Evolutionary conservation across 2,329 filamentous ascomycete species (phyloP).

Genomic region (Ophiostoma australiae): DNA sequence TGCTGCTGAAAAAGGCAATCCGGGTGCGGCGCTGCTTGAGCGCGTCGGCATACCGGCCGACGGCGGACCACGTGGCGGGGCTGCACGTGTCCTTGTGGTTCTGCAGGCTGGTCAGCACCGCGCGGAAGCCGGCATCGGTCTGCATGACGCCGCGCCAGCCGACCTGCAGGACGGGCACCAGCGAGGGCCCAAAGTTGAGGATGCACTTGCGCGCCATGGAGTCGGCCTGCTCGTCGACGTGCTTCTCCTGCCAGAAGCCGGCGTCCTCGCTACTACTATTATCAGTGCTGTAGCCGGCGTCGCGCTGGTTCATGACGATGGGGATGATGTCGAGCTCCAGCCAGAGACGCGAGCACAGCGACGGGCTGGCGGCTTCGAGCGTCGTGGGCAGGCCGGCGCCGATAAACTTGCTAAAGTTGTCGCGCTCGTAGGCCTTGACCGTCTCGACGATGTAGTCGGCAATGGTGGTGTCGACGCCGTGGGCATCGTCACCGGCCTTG

Average conservation of each 20-base stretch:
- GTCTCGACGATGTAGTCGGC: conserved; percentile 56
- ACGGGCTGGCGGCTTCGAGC: conserved; percentile 56
- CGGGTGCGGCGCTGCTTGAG: conserved; percentile 61
- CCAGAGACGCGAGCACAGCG: conserved; percentile 68
- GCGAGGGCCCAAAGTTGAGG: conserved; percentile 68
- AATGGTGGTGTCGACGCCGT: conserved; percentile 47
- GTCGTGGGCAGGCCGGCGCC: conserved; percentile 64
- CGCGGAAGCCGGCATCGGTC: conserved; percentile 62
- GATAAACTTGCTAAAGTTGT: conserved; percentile 68
- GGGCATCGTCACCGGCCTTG: conserved; percentile 38
- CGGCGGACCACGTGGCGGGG: conserved; percentile 59
- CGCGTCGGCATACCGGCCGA: conserved; percentile 57
- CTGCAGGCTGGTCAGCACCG: conserved; percentile 52
- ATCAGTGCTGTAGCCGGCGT: conserved; percentile 30
- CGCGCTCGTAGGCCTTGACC: conserved; percentile 55
- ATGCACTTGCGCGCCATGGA: conserved; percentile 76
- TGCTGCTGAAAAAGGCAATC: conserved; percentile 74
- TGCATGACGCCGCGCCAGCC: conserved; percentile 64
- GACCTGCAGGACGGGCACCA: conserved; percentile 63
- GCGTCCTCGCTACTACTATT: conserved; percentile 34
- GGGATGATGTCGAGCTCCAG: conserved; percentile 70
- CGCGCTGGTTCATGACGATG: conserved; percentile 54
- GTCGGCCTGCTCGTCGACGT: conserved; percentile 76
- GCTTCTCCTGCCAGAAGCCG: conserved; percentile 49
- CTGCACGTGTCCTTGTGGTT: conserved; percentile 59